These are phyloP conservation scores for Rhodamnia argentea DNA, from an alignment of 345 rosid genomes.

Conservation along the genomic window DNA sequence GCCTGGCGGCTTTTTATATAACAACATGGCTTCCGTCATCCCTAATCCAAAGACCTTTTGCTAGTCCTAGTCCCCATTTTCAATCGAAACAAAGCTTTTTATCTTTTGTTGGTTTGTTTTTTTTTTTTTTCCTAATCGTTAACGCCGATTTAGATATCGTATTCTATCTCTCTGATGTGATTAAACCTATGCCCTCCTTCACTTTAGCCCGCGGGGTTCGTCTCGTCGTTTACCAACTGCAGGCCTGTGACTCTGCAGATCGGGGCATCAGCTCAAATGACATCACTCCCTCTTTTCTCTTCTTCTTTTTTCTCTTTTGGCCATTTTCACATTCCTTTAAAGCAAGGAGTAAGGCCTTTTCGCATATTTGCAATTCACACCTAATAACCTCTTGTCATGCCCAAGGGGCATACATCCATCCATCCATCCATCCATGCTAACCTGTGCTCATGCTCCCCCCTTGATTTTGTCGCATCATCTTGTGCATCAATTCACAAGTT, in stretches of 20 bases:
- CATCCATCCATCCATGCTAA: too few species aligned
- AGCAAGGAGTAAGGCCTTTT: background rate
- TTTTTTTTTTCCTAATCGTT: too few species aligned
- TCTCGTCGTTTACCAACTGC: background rate
- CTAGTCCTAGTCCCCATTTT: too few species aligned
- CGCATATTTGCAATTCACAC: background rate
- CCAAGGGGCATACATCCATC: background rate
- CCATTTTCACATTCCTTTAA: background rate
- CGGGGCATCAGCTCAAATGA: background rate
- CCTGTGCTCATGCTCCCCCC: too few species aligned
- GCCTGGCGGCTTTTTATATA: slow-evolving; percentile 9
- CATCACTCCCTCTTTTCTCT: background rate
- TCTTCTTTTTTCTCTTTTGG: background rate
- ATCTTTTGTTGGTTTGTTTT: background rate
- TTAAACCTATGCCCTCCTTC: background rate
- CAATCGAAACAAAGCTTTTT: background rate
- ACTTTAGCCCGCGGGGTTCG: background rate
- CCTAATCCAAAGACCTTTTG: background rate
- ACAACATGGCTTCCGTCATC: background rate
- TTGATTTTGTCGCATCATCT: too few species aligned
- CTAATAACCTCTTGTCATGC: background rate
- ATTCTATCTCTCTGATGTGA: background rate
- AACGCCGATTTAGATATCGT: background rate
- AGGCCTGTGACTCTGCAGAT: background rate
- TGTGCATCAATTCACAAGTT: too few species aligned